phyloP scores from a whole-genome alignment of 805 yeast genomes.

The Metschnikowia cubensis region DNA sequence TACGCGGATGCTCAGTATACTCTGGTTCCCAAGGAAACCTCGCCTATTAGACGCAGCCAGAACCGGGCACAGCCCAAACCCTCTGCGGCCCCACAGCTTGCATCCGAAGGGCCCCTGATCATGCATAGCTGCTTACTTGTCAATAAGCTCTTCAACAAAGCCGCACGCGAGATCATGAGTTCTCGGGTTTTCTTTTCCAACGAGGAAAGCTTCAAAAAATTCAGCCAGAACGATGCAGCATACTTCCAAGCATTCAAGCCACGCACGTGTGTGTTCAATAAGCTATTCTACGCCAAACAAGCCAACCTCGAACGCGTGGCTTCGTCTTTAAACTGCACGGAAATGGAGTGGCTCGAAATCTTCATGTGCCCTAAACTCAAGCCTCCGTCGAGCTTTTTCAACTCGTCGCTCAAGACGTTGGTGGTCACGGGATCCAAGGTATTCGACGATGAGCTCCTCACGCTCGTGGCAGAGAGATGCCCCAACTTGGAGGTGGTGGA shows the following conservation, averaged over 20 bases:
- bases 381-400: slow-evolving; percentile 43
- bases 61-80: background rate
- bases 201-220: slow-evolving; percentile 43
- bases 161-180: slow-evolving; percentile 53
- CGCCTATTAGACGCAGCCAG: slow-evolving; percentile 59
- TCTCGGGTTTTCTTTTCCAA: slow-evolving; percentile 53
- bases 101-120: slow-evolving; percentile 15
- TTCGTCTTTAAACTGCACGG: slow-evolving; percentile 38
- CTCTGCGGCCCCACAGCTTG: background rate
- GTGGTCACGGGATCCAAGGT: slow-evolving; percentile 68
- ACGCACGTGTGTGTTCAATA: slow-evolving; percentile 60
- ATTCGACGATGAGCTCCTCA: slow-evolving; percentile 58
- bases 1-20: slow-evolving; percentile 54
- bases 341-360: slow-evolving; percentile 67
- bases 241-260: slow-evolving; percentile 19
- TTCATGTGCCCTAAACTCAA: slow-evolving; percentile 73
- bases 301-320: slow-evolving; percentile 48
- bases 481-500: slow-evolving; percentile 64
- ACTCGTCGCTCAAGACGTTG: slow-evolving; percentile 35
- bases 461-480: slow-evolving; percentile 48
- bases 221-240: slow-evolving; percentile 8
- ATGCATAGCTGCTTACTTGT: slow-evolving; percentile 65
- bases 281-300: slow-evolving; percentile 54
- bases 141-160: slow-evolving; percentile 58
- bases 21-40: slow-evolving; percentile 55